A percentile compares a stretch with the other conserved stretches of the same genome.
Conservation (phyloP, 116 monocot genomes). For the Dioscorea cayenensis region DNA sequence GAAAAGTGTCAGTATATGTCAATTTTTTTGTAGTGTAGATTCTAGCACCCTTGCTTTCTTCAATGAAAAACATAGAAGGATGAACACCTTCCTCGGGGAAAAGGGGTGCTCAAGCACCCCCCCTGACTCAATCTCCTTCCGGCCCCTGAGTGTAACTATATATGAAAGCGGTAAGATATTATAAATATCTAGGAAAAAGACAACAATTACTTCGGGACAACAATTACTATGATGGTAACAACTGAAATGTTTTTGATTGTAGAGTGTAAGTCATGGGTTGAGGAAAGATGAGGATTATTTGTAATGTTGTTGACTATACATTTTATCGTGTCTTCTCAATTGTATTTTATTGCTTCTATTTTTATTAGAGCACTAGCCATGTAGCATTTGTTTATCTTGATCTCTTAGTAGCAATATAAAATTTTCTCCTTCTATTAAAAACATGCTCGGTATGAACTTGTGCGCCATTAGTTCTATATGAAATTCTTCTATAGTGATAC, state of each 20-base stretch:
- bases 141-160: slow-evolving; percentile 13
- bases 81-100: too few species aligned
- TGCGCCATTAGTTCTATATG: too few species aligned
- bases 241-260: background rate
- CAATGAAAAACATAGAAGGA: too few species aligned
- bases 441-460: background rate
- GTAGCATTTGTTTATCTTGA: background rate
- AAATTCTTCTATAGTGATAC: too few species aligned
- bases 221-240: background rate
- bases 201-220: background rate
- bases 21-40: too few species aligned
- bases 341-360: background rate
- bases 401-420: background rate
- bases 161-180: background rate
- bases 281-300: background rate
- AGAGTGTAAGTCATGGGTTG: background rate
- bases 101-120: too few species aligned
- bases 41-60: too few species aligned
- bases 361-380: background rate
- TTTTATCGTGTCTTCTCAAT: too few species aligned
- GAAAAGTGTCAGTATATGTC: too few species aligned
- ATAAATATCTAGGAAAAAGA: background rate
- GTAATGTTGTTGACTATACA: background rate
- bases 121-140: too few species aligned
- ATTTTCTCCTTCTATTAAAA: background rate